These are phyloP conservation scores for Drechslerella coelobrocha DNA, from an alignment of 2,329 filamentous ascomycete species.

Conservation along the genomic window DNA sequence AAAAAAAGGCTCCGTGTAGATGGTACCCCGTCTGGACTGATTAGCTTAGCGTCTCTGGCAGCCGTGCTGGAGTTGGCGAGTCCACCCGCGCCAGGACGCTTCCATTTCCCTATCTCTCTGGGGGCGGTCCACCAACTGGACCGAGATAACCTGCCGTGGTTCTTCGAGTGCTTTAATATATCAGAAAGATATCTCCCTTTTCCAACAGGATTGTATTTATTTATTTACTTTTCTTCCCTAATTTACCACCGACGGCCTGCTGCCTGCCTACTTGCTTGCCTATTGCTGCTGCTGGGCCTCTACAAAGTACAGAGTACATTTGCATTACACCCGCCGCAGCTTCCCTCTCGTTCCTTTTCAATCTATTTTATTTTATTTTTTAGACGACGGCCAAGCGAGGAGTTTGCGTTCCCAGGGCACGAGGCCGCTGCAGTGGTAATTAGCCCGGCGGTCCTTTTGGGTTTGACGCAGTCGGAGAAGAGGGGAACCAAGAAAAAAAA, in stretches of 20 bases:
- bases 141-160: constrained; percentile 36
- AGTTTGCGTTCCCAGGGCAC: too few relatives aligned
- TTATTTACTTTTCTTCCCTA: too few relatives aligned
- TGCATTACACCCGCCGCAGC: too few relatives aligned
- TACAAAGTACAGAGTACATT: not conserved
- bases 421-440: too few relatives aligned
- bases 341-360: too few relatives aligned
- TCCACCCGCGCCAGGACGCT: constrained; percentile 50
- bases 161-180: not conserved
- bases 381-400: too few relatives aligned
- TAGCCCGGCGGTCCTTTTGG: too few relatives aligned
- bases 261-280: too few relatives aligned
- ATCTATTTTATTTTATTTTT: too few relatives aligned
- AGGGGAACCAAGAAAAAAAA: too few relatives aligned
- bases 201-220: not conserved
- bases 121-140: constrained; percentile 23
- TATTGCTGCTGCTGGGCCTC: not conserved
- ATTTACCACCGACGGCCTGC: too few relatives aligned
- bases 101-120: constrained; percentile 46
- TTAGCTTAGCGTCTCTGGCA: constrained; percentile 15
- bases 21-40: constrained; percentile 10
- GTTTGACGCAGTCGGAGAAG: too few relatives aligned
- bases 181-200: constrained; percentile 4
- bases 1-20: constrained; percentile 3
- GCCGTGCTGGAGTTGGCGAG: constrained; percentile 45